These are phyloP conservation scores for Aspergillus ochraceoroseus DNA, from an alignment of 2,329 filamentous ascomycete genomes.

Conservation along the genomic window DNA sequence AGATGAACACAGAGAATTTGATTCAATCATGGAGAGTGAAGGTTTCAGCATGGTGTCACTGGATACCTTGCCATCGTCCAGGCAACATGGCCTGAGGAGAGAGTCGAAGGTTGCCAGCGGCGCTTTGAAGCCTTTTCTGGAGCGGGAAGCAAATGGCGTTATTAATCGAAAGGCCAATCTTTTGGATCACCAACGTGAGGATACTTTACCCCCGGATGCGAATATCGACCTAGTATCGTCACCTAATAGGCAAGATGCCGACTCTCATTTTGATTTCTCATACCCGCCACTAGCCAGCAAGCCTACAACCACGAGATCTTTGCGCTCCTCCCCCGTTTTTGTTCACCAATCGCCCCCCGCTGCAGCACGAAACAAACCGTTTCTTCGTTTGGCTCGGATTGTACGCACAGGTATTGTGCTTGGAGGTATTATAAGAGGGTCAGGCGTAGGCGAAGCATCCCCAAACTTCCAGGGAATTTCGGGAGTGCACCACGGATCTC, in stretches of 20 bases:
- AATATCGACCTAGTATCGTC: constrained; percentile 3
- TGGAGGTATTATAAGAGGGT: constrained; percentile 31
- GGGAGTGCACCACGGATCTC: constrained; percentile 10
- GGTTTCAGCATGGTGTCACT: constrained; percentile 56
- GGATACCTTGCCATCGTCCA: constrained; percentile 49
- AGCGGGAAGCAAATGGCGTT: constrained; percentile 27
- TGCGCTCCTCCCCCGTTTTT: not conserved
- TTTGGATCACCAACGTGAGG: constrained; percentile 19
- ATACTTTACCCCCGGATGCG: constrained; percentile 16
- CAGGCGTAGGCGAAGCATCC: constrained; percentile 2
- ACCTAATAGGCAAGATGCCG: not conserved
- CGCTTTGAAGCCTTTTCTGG: constrained; percentile 26
- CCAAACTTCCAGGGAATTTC: constrained; percentile 5
- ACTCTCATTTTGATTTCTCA: not conserved
- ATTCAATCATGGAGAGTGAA: constrained; percentile 55
- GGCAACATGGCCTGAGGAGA: constrained; percentile 39
- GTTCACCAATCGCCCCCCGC: constrained; percentile 17
- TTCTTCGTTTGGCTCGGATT: constrained; percentile 31
- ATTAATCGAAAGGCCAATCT: constrained; percentile 27
- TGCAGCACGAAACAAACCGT: constrained; percentile 19
- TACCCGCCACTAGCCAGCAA: constrained; percentile 1
- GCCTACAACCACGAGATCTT: constrained; percentile 7
- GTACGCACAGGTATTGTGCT: constrained; percentile 39
- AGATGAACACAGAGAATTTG: constrained; percentile 46
- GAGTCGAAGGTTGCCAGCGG: constrained; percentile 28